Conservation (phyloP, 2,329 filamentous ascomycete genomes). For the Aspergillus glaucus region DNA sequence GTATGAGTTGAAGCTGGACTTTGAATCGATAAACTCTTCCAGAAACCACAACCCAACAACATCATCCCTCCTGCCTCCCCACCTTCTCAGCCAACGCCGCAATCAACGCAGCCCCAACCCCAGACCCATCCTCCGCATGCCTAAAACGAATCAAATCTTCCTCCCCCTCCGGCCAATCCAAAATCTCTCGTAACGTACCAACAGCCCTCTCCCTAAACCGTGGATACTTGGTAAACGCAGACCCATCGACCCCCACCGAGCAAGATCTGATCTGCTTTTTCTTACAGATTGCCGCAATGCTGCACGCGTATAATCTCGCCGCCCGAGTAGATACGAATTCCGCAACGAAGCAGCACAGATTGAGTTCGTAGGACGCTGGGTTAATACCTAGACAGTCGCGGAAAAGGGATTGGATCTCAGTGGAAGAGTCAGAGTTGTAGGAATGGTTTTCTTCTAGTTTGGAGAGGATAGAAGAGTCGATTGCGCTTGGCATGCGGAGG, state of each 20-base stretch:
- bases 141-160: conserved; percentile 77
- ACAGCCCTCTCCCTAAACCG: conserved; percentile 88
- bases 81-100: conserved; percentile 51
- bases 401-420: conserved; percentile 73
- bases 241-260: conserved; percentile 91
- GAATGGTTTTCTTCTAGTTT: conserved; percentile 86
- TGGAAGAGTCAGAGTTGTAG: conserved; percentile 63
- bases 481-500: conserved; percentile 71
- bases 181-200: conserved; percentile 77
- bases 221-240: conserved; percentile 97
- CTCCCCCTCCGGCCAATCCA: conserved; percentile 75
- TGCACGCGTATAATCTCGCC: conserved; percentile 84
- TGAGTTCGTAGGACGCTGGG: conserved; percentile 70
- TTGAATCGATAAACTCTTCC: too few relatives aligned
- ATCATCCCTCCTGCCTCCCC: not conserved
- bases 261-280: conserved; percentile 80
- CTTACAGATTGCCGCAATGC: conserved; percentile 91
- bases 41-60: too few relatives aligned
- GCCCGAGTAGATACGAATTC: conserved; percentile 90
- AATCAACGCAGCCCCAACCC: conserved; percentile 85
- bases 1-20: too few relatives aligned
- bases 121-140: conserved; percentile 82
- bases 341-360: conserved; percentile 78
- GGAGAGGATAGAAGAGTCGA: conserved; percentile 88
- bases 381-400: conserved; percentile 63